Evolutionary conservation across 352 stramenopile genomes (phyloP), one percentile per base, ranked within the genome.

Genomic region (Phytopythium cucurbitacearum): DNA sequence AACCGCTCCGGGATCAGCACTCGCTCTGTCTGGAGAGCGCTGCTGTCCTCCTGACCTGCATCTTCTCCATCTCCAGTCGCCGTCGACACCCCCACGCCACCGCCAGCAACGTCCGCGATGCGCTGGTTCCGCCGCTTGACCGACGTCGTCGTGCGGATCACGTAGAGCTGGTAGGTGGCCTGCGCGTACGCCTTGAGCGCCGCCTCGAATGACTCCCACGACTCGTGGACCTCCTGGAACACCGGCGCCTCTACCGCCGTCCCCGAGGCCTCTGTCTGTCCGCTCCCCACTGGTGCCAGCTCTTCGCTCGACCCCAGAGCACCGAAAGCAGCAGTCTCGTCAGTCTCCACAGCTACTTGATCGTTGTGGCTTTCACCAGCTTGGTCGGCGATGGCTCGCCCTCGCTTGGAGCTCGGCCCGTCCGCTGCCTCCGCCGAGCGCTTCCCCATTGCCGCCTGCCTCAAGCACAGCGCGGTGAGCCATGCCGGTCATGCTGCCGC

Each of bases 71-170:
- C 33, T 11, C 16, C 2, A n/a, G 5, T 11, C 1, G 10, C 15
- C 28, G 47, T 16, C 6, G 16, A 7, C n/a, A 11, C 21, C 13
- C 13, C 21, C 6, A 11, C 44, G 12, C 10, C 28, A 28, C 21
- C 21, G 21, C 21, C 21, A n/a, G 62, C 52, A 48, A 62, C 72
- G 46, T 87, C 76, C 1, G 60, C 52, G 50, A 91, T 91, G 39
- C 84, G 84, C 10, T 81, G 57, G 52, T 89, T 91, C 12, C 80
- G 78, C 7, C 76, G 71, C 55, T 72, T 75, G 5, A 89, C 80
- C 0, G 80, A 91, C 50, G 80, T 91, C 28, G 80, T 91, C 15
- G 80, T 87, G 51, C 80, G 80, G 35, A 89, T 79, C 42, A 88
- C 80, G 55, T 91, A 91, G 13, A 88, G 55, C 48, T 91, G 80